Percentiles rank a stretch among this genome's conserved stretches.
These are phyloP conservation scores for Candida palmyrensis DNA, from an alignment of 805 yeast genomes.

Conservation along the genomic window DNA sequence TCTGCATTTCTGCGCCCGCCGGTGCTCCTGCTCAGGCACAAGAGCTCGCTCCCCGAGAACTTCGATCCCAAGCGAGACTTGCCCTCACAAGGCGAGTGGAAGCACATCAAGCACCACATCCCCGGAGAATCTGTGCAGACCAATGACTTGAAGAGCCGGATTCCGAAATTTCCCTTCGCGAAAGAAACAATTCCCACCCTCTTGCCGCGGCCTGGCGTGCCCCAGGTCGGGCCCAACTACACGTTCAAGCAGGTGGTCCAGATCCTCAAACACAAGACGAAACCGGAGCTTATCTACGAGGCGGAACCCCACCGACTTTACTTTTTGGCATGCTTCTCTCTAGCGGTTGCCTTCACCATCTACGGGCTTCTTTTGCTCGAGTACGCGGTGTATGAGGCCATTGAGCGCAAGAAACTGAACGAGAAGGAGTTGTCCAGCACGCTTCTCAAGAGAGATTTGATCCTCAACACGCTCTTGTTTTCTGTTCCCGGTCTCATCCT, in stretches of 20 bases:
- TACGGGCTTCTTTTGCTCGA: conserved; percentile 62
- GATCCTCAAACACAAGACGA: conserved; percentile 45
- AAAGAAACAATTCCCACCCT: conserved; percentile 62
- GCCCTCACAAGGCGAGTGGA: conserved; percentile 37
- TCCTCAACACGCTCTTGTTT: conserved; percentile 22
- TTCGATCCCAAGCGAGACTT: conserved; percentile 24
- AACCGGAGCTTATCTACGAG: conserved; percentile 75
- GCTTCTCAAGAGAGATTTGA: conserved; percentile 36
- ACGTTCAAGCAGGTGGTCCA: conserved; percentile 60
- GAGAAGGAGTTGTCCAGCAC: conserved; percentile 40
- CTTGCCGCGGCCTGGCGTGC: conserved; percentile 73
- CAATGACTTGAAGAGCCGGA: conserved; percentile 48
- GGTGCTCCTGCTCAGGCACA: too few species aligned
- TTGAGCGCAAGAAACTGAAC: conserved; percentile 49
- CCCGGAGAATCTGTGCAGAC: conserved; percentile 47
- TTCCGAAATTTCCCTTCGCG: conserved; percentile 63
- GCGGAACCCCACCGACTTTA: conserved; percentile 79
- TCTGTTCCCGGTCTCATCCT: conserved; percentile 23
- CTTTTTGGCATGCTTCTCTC: conserved; percentile 62
- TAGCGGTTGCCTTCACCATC: conserved; percentile 64
- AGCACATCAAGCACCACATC: conserved; percentile 42
- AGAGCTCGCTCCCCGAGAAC: conserved; percentile 25
- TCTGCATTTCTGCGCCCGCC: too few species aligned
- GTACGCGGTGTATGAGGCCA: conserved; percentile 48
- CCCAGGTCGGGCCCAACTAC: conserved; percentile 55